These are phyloP conservation scores for Elsinoe batatas DNA, from an alignment of 2,329 filamentous ascomycete species.

Conservation along the genomic window DNA sequence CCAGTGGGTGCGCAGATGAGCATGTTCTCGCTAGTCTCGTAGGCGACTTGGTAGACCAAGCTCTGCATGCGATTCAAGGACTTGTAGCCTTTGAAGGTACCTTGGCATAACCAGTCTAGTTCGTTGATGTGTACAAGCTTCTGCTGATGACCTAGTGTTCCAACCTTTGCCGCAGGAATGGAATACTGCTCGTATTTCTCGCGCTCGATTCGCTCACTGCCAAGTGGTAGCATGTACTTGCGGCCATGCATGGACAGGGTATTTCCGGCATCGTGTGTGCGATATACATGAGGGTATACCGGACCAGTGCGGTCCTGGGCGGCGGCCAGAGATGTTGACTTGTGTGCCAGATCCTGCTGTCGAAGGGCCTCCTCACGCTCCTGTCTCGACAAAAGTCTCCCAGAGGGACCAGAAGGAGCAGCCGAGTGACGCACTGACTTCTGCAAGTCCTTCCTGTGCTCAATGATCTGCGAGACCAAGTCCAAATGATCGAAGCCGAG, in stretches of 20 bases:
- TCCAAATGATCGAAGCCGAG: constrained; percentile 91
- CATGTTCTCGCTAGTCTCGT: constrained; percentile 96
- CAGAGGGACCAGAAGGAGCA: constrained; percentile 27
- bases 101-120: constrained; percentile 77
- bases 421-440: constrained; percentile 32
- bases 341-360: constrained; percentile 71
- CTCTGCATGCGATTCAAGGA: constrained; percentile 96
- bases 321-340: constrained; percentile 60
- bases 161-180: constrained; percentile 74
- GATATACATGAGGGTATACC: constrained; percentile 91
- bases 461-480: constrained; percentile 82
- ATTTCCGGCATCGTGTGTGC: constrained; percentile 72
- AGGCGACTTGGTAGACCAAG: constrained; percentile 87
- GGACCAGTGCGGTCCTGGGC: constrained; percentile 60
- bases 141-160: constrained; percentile 60
- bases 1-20: constrained; percentile 95
- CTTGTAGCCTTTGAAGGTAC: constrained; percentile 93
- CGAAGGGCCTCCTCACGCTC: constrained; percentile 72
- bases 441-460: constrained; percentile 60
- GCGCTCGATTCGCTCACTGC: constrained; percentile 60
- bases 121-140: constrained; percentile 69
- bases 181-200: constrained; percentile 78
- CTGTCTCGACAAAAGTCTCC: constrained; percentile 59
- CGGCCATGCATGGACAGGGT: constrained; percentile 68
- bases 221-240: constrained; percentile 71